Evolutionary conservation across 192 early-diverging fungal species (phyloP), one percentile per base, ranked within the genome.

Genomic region (Coemansia sp.): DNA sequence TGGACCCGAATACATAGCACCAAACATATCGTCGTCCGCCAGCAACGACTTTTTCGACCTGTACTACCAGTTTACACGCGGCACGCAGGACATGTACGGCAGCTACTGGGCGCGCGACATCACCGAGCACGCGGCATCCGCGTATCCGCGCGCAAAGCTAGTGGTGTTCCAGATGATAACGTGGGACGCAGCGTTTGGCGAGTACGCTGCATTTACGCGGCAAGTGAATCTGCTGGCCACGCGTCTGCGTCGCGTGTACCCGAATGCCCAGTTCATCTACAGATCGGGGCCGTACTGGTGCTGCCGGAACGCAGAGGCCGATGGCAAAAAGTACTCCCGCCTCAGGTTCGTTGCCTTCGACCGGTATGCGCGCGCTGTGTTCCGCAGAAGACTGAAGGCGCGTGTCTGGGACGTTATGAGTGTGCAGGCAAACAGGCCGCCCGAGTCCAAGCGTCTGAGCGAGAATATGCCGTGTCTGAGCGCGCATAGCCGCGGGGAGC

Each of bases 71-170:
- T 79, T 79, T 50, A 79, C 77, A 7, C 68, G 72, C n/a, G 77
- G 77, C 53, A 79, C 72, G 2, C 56, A 56, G 15, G 72, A 74
- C 68, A 71, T 71, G 72, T 56, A 74, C 23, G 77, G 72, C 57
- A 79, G 77, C 58, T 63, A 71, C 69, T 79, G 77, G 77, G 50
- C 53, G 9, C 68, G 72, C 52, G 77, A 79, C 66, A 79, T 79
- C 13, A 71, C 68, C 9, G 3, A 3, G 0, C 21, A 37, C 2
- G n/a, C 23, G 0, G 37, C 71, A 18, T 19, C 60, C 0, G 21
- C 3, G 43, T 74, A 67, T 41, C 77, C 47, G 0, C 13, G 3
- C 11, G 68, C 77, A 40, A 9, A 40, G 18, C 40, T 79, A 1
- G 77, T 79, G 2, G 64, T 79, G 41, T 42, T 74, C 41, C 77